Evolutionary conservation across 1,284 basidiomycete genomes (phyloP), one percentile per base, ranked within the genome.

Genomic region (Ceratobasidium theobromae): DNA sequence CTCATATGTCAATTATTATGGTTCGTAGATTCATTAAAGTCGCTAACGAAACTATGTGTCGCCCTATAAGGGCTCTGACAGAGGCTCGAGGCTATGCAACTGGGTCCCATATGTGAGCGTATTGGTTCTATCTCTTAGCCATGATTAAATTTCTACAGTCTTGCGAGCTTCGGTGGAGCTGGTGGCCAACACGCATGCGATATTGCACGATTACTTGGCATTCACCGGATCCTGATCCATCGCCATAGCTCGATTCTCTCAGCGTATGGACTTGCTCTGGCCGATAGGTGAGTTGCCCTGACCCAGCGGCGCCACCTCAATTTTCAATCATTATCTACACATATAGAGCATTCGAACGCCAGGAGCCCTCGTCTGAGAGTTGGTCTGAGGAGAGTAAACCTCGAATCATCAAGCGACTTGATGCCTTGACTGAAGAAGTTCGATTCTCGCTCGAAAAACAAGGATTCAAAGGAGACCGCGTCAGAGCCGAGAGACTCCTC

Each of bases 111-210:
- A 84, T 93, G 86, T 88, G 74, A 43, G 82, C 74, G 49, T 6
- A 23, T 28, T n/a, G 33, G 51, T 41, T 43, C 38, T 45, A 18
- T 16, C 16, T 38, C 35, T 16, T 38, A 8, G 16, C 8, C 35
- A 21, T 53, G 27, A 41, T 43, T 35, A 18, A 40, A 8, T 28
- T 23, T 32, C 12, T 4, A 9, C 67, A 89, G 87, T 32, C 78
- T 98, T 3, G 89, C 93, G 1, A 90, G 87, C 68, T 98, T 98
- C 72, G 95, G 93, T 25, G 93, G 93, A 18, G 93, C 93, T 1
- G 93, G 93, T 12, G 93, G 94, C 0, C 94, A 96, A 73, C 93
- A 95, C 71, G 93, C 91, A 3, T 95, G 92, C 79, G 88, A 93
- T 71, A 91, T 96, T 52, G 92, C 88, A 1, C 81, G 84, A 25